Evolutionary conservation across 768 basidiomycete genomes (phyloP).

Genomic region (Leccinum disarticulatum): DNA sequence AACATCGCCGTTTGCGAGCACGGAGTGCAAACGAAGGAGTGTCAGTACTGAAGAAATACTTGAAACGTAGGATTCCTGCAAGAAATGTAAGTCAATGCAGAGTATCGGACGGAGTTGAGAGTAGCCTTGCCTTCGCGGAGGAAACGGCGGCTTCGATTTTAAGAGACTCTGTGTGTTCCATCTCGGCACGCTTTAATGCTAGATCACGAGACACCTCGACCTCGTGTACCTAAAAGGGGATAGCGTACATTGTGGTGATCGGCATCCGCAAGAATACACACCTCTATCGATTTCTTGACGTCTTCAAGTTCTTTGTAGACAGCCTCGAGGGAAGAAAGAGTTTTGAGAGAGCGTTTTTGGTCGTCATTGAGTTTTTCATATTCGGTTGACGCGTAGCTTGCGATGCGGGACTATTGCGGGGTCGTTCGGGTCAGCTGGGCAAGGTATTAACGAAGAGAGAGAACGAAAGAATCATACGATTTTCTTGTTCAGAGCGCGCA

Average conservation of each 20-base stretch:
- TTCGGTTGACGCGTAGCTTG: constrained; percentile 65
- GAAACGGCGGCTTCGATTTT: constrained; percentile 57
- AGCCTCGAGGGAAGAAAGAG: constrained; percentile 74
- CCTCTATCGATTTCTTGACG: constrained; percentile 83
- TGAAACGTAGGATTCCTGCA: constrained; percentile 43
- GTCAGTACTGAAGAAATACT: constrained; percentile 54
- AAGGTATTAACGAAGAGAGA: neutral
- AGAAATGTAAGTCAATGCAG: constrained; percentile 1
- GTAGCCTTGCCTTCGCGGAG: constrained; percentile 52
- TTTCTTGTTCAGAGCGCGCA: constrained; percentile 79
- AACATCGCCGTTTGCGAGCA: constrained; percentile 46
- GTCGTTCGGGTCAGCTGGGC: constrained; percentile 12
- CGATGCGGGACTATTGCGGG: constrained; percentile 61
- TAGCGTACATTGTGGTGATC: constrained; percentile 1
- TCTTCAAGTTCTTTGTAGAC: constrained; percentile 81
- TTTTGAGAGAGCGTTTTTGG: constrained; percentile 72
- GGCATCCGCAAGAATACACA: constrained; percentile 43
- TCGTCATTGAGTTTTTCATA: constrained; percentile 82
- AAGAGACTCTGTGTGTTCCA: constrained; percentile 54
- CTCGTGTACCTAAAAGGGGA: constrained; percentile 53
- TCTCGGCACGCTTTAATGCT: constrained; percentile 52
- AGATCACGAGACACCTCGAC: constrained; percentile 58
- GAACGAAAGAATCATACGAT: constrained; percentile 53
- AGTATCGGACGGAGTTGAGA: neutral
- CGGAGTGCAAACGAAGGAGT: constrained; percentile 57